A percentile compares a stretch with the other conserved stretches of the same genome.
These are phyloP conservation scores for Torrubiella hemipterigena DNA, from an alignment of 2,329 filamentous ascomycete genomes.

Conservation along the genomic window DNA sequence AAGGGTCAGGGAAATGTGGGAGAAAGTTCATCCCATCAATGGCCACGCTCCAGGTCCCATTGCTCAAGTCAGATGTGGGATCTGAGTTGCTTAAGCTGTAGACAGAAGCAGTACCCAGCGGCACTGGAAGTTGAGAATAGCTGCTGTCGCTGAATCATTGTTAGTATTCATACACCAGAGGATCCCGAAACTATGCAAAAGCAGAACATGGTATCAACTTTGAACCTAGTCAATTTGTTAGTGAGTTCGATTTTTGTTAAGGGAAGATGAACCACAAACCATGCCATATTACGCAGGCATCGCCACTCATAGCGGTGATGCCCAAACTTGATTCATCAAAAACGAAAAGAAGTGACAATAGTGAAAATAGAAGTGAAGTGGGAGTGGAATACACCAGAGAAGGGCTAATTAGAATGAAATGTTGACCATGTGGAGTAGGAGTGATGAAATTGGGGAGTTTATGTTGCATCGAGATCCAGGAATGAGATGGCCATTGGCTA, in stretches of 20 bases:
- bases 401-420: no score
- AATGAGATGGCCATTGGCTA: no score
- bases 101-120: slow-evolving; percentile 35
- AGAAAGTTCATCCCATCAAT: slow-evolving; percentile 50
- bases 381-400: not conserved
- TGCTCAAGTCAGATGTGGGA: slow-evolving; percentile 43
- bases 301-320: no score
- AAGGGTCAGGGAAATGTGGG: slow-evolving; percentile 37
- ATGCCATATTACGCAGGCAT: no score
- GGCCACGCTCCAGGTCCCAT: slow-evolving; percentile 41
- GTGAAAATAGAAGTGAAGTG: no score
- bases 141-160: slow-evolving; percentile 43
- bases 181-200: slow-evolving; percentile 17
- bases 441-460: no score
- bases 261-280: slow-evolving; percentile 12
- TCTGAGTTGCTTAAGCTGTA: slow-evolving; percentile 49
- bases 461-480: no score
- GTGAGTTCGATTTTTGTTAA: slow-evolving; percentile 9
- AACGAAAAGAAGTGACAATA: no score
- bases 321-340: no score
- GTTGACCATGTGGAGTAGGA: no score
- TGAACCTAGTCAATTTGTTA: slow-evolving; percentile 29
- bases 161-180: slow-evolving; percentile 46
- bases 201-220: slow-evolving; percentile 39
- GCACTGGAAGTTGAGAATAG: slow-evolving; percentile 38